Conservation (phyloP, 208 protist genomes). For the Trypanosoma conorhini region DNA sequence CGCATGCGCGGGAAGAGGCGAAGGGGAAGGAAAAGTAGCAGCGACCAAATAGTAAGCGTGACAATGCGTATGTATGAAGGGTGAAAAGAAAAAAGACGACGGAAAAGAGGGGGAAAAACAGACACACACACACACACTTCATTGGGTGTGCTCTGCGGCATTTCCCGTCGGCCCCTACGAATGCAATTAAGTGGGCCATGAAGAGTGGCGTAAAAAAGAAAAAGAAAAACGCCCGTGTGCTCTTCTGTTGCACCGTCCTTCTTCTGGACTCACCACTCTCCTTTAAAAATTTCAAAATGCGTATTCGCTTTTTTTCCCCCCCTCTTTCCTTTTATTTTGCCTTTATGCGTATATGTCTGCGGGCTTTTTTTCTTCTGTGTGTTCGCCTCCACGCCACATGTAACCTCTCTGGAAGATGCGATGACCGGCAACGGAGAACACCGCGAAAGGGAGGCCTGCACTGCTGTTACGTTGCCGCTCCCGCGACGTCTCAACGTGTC, state of each 20-base stretch:
- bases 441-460: not conserved
- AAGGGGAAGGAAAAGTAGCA: conserved; percentile 14
- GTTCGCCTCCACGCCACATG: not conserved
- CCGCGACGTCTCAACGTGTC: not conserved
- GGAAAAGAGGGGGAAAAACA: not conserved
- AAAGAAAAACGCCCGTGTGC: not conserved
- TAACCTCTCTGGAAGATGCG: not conserved
- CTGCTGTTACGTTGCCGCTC: not conserved
- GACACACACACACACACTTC: no score
- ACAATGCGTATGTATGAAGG: conserved; percentile 11
- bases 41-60: conserved; percentile 13
- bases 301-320: not conserved
- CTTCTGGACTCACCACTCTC: no score
- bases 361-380: not conserved
- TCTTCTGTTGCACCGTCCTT: not conserved
- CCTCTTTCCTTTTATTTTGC: not conserved
- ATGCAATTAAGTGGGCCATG: not conserved
- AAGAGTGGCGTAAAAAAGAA: not conserved
- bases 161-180: not conserved
- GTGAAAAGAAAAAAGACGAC: not conserved
- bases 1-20: conserved; percentile 16
- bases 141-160: not conserved
- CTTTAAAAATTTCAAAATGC: not conserved
- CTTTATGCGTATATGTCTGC: not conserved
- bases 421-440: not conserved